phyloP scores from a whole-genome alignment of 2,329 filamentous ascomycete genomes.

The Biscogniauxia marginata region DNA sequence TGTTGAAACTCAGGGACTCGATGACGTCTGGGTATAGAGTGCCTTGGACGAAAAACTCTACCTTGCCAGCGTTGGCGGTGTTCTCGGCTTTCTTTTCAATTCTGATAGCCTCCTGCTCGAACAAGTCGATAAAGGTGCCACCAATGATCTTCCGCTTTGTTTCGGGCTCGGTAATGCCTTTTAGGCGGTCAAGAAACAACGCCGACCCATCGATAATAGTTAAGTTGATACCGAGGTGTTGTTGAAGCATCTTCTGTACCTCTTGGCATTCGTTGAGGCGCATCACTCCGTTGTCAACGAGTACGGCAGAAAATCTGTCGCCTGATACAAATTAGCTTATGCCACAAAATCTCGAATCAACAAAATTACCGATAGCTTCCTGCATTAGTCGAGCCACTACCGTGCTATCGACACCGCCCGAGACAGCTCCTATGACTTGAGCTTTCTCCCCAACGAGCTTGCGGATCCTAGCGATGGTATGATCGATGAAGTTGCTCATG shows the following conservation, averaged over 20 bases:
- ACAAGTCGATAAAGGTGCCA: conserved; percentile 74
- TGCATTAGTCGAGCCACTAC: conserved; percentile 85
- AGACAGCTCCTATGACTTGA: conserved; percentile 74
- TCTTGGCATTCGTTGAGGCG: conserved; percentile 79
- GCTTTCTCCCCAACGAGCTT: conserved; percentile 76
- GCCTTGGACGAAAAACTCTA: conserved; percentile 86
- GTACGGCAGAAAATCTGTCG: conserved; percentile 78
- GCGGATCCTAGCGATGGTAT: conserved; percentile 79
- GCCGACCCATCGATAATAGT: conserved; percentile 80
- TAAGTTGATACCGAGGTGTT: conserved; percentile 86
- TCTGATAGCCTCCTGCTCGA: conserved; percentile 69
- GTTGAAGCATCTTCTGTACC: conserved; percentile 75
- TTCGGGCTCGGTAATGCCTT: conserved; percentile 77
- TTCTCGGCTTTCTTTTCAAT: conserved; percentile 71
- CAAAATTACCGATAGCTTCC: conserved; percentile 73
- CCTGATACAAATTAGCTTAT: conserved; percentile 8
- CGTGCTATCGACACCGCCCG: conserved; percentile 85
- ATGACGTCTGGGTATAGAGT: conserved; percentile 63
- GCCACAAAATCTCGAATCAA: too few species aligned
- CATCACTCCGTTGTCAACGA: conserved; percentile 85
- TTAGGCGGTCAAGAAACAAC: conserved; percentile 72
- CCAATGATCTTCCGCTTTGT: conserved; percentile 91
- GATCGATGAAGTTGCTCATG: conserved; percentile 57
- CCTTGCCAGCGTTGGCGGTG: conserved; percentile 66
- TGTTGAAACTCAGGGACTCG: conserved; percentile 49